Evolutionary conservation across 345 rosid genomes (phyloP), one percentile per base, ranked within the genome.

Genomic region (Moricandia moricandioides): DNA sequence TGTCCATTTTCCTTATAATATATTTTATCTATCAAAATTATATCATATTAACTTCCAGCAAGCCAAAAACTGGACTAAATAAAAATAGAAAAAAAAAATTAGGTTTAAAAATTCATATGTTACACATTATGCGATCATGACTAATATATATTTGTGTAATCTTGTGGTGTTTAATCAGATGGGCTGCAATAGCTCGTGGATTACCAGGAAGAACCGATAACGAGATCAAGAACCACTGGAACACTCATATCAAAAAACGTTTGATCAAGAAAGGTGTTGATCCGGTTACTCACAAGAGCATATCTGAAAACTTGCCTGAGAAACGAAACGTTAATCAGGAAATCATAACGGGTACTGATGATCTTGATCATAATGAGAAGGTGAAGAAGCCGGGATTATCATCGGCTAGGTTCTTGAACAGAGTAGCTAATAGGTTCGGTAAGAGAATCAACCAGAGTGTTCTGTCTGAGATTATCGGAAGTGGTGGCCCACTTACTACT

Each of bases 161-260:
- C 16, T 72, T 59, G 8, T 59, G 63, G 13, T 67, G 24, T 69
- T 69, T 34, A 72, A 67, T 73, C 64, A 80, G 83, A 75, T 80
- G 83, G 83, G 66, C 83, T 35, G 83, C 83, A 7, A 80, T 80
- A 70, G 83, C 83, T 39, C 76, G 79, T 60, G 71, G 71, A 5
- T 65, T 80, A 51, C 80, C 83, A 7, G 80, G 83, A 51, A 59
- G 83, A 71, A 79, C 82, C 5, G 82, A 79, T 33, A 79, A 79
- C 34, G 82, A 74, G 37, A 79, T 79, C 74, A 79, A 80, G 64
- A 80, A 80, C 62, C 56, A 74, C 16, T 79, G 82, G 82, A 79
- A 73, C 77, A 80, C 83, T 21, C 80, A 70, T 62, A 80, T 74
- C 34, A 79, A 74, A 8, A 80, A 80, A 65, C 73, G 73, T 71